These are phyloP conservation scores for Taiwanofungus camphoratus DNA, from an alignment of 1,284 basidiomycete genomes.

Conservation along the genomic window DNA sequence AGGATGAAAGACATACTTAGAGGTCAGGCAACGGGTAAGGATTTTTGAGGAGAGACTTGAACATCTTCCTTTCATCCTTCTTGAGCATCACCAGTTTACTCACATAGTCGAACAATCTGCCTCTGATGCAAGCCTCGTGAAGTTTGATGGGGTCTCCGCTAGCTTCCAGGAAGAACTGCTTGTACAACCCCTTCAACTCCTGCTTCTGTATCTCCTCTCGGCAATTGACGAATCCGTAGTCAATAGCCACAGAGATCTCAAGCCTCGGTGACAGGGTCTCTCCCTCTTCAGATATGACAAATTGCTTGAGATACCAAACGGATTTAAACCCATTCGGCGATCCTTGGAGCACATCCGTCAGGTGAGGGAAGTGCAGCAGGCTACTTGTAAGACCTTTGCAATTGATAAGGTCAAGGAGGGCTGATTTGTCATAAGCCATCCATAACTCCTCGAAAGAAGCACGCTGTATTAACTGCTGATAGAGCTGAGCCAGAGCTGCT, in stretches of 20 bases:
- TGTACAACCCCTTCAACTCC: constrained; percentile 29
- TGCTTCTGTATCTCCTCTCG: constrained; percentile 5
- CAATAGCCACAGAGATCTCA: constrained; percentile 19
- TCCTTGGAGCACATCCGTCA: constrained; percentile 25
- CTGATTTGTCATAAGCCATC: constrained; percentile 20
- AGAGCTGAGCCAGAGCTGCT: constrained; percentile 12
- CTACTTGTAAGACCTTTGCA: constrained; percentile 11
- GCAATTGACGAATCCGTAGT: constrained; percentile 36
- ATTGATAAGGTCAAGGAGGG: constrained; percentile 24
- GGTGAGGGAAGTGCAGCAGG: constrained; percentile 8
- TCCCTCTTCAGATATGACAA: constrained; percentile 16
- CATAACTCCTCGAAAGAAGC: constrained; percentile 32
- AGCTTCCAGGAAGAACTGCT: constrained; percentile 20
- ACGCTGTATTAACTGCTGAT: constrained; percentile 20
- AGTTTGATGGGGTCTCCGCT: constrained; percentile 27
- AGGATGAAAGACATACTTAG: no score
- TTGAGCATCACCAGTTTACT: constrained; percentile 8
- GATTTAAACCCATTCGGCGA: constrained; percentile 20
- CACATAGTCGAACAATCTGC: constrained; percentile 27
- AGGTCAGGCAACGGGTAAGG: no score
- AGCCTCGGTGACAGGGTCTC: neutral
- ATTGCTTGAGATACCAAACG: constrained; percentile 36
- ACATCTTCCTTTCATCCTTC: constrained; percentile 10
- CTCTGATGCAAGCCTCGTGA: constrained; percentile 30
- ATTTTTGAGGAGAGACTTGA: constrained; percentile 11